Evolutionary conservation across 345 rosid genomes (phyloP), one percentile per base, ranked within the genome.

Genomic region (Microcos paniculata): DNA sequence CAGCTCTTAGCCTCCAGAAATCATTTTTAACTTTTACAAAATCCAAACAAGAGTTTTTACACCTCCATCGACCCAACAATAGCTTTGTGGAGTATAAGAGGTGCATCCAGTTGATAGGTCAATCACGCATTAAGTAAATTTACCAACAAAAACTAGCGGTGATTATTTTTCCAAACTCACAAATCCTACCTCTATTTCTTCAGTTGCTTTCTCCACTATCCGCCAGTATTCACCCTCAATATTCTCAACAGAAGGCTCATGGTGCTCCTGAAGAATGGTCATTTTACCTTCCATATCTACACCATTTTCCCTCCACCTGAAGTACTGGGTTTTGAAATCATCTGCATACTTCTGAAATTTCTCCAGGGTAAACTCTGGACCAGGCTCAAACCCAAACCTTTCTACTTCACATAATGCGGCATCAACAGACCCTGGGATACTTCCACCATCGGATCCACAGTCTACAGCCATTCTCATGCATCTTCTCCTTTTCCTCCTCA

Each of bases 141-240:
- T 24, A 24, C 59, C 56, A 33, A 79, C 24, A 23, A 10, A 33
- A 59, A 19, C 18, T 26, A 46, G 11, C 4, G 0, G 15, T 1
- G 15, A 38, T 31, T 42, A 72, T 9, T 46, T 69, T 48, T 19
- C 15, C 43, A 53, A 55, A 72, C 26, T 70, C 74, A 51, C 16
- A 69, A 71, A 72, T 42, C 69, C 38, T 82, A 94, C 99, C 98
- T 94, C 97, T 76, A 96, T 87, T 84, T 91, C 92, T 83, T 92
- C 97, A 33, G 98, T 90, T 55, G 97, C 97, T 83, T 91, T 88
- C 88, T 96, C 98, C 77, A 96, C 97, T 68, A 96, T 89, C 78
- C 98, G 88, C 99, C 99, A 96, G 81, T 94, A 96, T 86, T 96
- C 99, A 75, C 98, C 99, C 85, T 96, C 98, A 74, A 96, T 79